A percentile compares a stretch with the other conserved stretches of the same genome.
These are phyloP conservation scores for Penicillium ochrochloron DNA, from an alignment of 495 filamentous ascomycete genomes.

Conservation along the genomic window DNA sequence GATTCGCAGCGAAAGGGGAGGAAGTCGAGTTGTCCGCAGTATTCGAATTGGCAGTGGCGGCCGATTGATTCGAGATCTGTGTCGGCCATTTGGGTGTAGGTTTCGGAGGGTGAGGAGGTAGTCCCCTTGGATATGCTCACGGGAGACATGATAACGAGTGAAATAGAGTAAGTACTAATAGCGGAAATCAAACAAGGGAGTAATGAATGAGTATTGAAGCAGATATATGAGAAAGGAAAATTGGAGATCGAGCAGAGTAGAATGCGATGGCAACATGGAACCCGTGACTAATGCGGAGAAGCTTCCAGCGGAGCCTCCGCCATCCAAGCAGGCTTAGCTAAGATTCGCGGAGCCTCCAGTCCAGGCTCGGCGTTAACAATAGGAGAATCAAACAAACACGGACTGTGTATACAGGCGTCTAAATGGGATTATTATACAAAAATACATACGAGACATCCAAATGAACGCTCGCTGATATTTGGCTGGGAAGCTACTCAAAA, in stretches of 20 bases:
- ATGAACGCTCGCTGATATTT: slow-evolving; percentile 30
- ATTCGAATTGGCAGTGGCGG: slow-evolving; percentile 85
- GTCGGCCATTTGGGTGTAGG: slow-evolving; percentile 62
- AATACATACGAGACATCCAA: slow-evolving; percentile 20
- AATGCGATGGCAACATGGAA: slow-evolving; percentile 35
- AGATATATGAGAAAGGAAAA: slow-evolving; percentile 7
- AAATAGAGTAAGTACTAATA: slow-evolving; percentile 11
- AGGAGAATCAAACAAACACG: background rate
- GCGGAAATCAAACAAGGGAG: background rate
- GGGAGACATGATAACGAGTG: slow-evolving; percentile 33
- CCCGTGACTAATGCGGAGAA: slow-evolving; percentile 43
- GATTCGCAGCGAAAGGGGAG: slow-evolving; percentile 94
- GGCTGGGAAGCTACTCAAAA: slow-evolving; percentile 23
- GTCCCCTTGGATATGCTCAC: slow-evolving; percentile 36
- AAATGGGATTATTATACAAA: slow-evolving; percentile 20
- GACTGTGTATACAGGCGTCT: too few relatives aligned
- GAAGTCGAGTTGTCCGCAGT: slow-evolving; percentile 95
- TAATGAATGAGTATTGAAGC: slow-evolving; percentile 5
- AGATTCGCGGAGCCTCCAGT: slow-evolving; percentile 28
- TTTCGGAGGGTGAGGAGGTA: slow-evolving; percentile 21
- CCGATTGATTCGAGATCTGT: slow-evolving; percentile 83
- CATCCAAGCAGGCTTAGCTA: slow-evolving; percentile 29
- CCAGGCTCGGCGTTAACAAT: slow-evolving; percentile 19
- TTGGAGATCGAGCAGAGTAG: slow-evolving; percentile 21
- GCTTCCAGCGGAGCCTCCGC: slow-evolving; percentile 27